A percentile compares a stretch with the other conserved stretches of the same genome.
These are phyloP conservation scores for Pseudoperonospora humuli DNA, from an alignment of 352 stramenopile species.

Conservation along the genomic window DNA sequence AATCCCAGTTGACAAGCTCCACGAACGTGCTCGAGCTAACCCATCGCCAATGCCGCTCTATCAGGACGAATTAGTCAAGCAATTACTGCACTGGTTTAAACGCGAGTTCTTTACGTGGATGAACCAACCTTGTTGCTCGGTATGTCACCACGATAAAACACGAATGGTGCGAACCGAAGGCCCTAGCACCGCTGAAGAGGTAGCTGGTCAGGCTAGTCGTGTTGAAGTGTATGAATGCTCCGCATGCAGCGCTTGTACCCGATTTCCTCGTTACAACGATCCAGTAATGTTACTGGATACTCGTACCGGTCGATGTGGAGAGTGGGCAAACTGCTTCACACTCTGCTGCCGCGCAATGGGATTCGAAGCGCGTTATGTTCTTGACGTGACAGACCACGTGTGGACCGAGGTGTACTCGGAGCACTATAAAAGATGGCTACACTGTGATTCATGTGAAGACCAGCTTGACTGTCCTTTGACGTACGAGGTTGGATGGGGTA, in stretches of 20 bases:
- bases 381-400: conserved; percentile 93
- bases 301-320: conserved; percentile 82
- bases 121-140: conserved; percentile 64
- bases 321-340: conserved; percentile 93
- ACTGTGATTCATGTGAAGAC: conserved; percentile 91
- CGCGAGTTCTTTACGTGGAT: conserved; percentile 88
- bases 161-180: conserved; percentile 30
- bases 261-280: conserved; percentile 89
- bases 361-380: conserved; percentile 87
- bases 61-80: conserved; percentile 64
- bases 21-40: conserved; percentile 57
- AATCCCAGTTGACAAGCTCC: conserved; percentile 57
- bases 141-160: conserved; percentile 49
- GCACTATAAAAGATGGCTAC: conserved; percentile 82
- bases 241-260: conserved; percentile 37
- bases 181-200: conserved; percentile 49
- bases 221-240: conserved; percentile 87
- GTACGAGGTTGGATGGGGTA: conserved; percentile 94
- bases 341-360: conserved; percentile 85
- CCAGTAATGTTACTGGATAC: conserved; percentile 82
- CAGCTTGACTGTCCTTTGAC: conserved; percentile 89
- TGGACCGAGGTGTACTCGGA: conserved; percentile 91
- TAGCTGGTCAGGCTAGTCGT: conserved; percentile 46
- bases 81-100: conserved; percentile 87
- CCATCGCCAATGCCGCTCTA: conserved; percentile 35